Evolutionary conservation across 1,139 yeast genomes (phyloP), one percentile per base, ranked within the genome.

Genomic region (Yamadazyma songkhlaensis): DNA sequence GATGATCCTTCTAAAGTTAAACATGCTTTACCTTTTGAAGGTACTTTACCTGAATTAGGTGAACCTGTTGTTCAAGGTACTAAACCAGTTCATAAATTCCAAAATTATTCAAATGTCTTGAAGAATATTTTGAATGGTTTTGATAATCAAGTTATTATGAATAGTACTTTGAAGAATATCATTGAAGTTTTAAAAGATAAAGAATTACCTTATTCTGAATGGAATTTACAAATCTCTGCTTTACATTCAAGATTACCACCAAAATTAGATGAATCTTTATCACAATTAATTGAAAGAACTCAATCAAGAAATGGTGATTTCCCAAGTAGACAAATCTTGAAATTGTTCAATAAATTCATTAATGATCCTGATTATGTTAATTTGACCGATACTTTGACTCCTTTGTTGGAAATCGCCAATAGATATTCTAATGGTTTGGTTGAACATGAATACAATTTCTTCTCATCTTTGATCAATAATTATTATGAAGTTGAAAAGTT

Each of bases 1-100:
- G 98, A 94, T 59, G 98, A 92, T 60, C 97, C 98, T 45, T 82
- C 96, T 6, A 89, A 88, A 68, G 98, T 92, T 39, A 92, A 92
- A 62, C 98, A 90, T 57, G 98, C 99, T 34, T 70, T 83, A 59
- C 96, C 97, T 35, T 92, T 77, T 55, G 96, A 89, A 62, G 97
- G 97, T 35, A 89, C 95, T 54, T 72, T 94, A 48, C 97, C 97
- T 15, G 87, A 82, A 25, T 69, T 83, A 49, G 97, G 97, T 39
- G 74, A 85, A 26, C 95, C 97, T 46, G 76, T 72, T 44, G 73
- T 88, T 44, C 78, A 75, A 57, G 97, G 98, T 53, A 77, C 84
- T 41, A 90, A 87, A 64, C 85, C 95, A 39, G 83, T 79, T 43
- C 88, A 90, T 64, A 78, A 77, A 52, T 90, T 81, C 69, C 71